Percentiles rank a stretch among this genome's conserved stretches.
phyloP scores from a whole-genome alignment of 1,139 yeast genomes.

The Komagataea norvegica region DNA sequence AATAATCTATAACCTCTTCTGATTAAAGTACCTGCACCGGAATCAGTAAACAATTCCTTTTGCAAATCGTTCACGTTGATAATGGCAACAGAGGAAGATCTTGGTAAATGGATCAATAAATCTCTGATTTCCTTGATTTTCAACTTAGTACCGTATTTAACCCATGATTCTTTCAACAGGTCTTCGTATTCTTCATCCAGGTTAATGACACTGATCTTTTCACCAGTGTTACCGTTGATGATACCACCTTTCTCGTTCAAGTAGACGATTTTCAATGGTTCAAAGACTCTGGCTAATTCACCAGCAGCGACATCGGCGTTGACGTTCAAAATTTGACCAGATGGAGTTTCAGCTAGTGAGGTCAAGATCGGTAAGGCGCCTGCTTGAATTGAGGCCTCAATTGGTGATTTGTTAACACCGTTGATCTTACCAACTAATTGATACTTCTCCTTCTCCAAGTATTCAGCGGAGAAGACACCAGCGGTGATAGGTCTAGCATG shows the following conservation, averaged over 20 bases:
- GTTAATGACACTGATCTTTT: slow-evolving; percentile 83
- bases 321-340: slow-evolving; percentile 94
- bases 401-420: slow-evolving; percentile 82
- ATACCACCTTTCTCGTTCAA: slow-evolving; percentile 97
- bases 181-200: slow-evolving; percentile 94
- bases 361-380: slow-evolving; percentile 97
- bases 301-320: slow-evolving; percentile 99
- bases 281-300: slow-evolving; percentile 92
- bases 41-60: slow-evolving; percentile 94
- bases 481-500: slow-evolving; percentile 98
- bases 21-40: slow-evolving; percentile 98
- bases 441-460: slow-evolving; percentile 85
- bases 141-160: slow-evolving; percentile 94
- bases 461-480: slow-evolving; percentile 94
- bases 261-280: slow-evolving; percentile 94
- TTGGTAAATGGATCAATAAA: slow-evolving; percentile 85
- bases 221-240: slow-evolving; percentile 86
- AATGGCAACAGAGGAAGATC: slow-evolving; percentile 96
- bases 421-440: slow-evolving; percentile 88
- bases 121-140: slow-evolving; percentile 96
- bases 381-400: slow-evolving; percentile 91
- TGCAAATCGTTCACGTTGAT: slow-evolving; percentile 92
- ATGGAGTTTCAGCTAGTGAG: slow-evolving; percentile 91
- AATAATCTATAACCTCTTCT: slow-evolving; percentile 93
- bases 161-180: slow-evolving; percentile 93